phyloP scores from a whole-genome alignment of 2,329 filamentous ascomycete species.

The Teratosphaeria pseudoeucalypti region DNA sequence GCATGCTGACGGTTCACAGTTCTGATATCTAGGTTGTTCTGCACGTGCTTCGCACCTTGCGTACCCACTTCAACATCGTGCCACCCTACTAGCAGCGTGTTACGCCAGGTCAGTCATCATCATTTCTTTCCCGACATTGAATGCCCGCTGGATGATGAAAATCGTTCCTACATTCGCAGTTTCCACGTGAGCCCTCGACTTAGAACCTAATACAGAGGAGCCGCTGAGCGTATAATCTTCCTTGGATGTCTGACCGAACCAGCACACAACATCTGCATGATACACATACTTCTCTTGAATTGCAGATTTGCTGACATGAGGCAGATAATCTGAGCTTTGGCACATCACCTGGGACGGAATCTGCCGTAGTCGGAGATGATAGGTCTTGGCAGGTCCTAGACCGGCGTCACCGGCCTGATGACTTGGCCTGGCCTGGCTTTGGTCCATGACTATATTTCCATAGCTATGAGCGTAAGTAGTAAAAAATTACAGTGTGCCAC shows the following conservation, averaged over 20 bases:
- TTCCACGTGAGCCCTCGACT: constrained; percentile 54
- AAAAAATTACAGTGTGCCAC: background rate
- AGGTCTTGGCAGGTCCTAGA: too few species aligned
- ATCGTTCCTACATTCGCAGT: constrained; percentile 70
- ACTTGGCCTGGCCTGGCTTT: too few species aligned
- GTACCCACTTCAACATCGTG: background rate
- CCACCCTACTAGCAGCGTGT: background rate
- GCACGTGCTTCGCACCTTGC: background rate
- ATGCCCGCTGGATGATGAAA: constrained; percentile 24
- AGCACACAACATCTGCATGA: background rate
- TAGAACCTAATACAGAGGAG: constrained; percentile 29
- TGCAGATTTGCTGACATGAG: background rate
- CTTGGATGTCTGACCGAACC: constrained; percentile 29
- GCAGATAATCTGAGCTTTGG: background rate
- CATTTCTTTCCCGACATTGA: background rate
- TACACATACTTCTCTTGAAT: background rate
- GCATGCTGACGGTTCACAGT: background rate
- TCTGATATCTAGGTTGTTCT: background rate
- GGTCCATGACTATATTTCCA: background rate
- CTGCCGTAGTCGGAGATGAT: too few species aligned
- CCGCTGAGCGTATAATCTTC: constrained; percentile 30
- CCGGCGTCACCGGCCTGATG: too few species aligned
- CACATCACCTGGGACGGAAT: too few species aligned
- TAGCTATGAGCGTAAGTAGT: background rate
- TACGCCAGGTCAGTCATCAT: constrained; percentile 1